phyloP scores from a whole-genome alignment of 257 asterid genomes.

The Linderniella brevidens region DNA sequence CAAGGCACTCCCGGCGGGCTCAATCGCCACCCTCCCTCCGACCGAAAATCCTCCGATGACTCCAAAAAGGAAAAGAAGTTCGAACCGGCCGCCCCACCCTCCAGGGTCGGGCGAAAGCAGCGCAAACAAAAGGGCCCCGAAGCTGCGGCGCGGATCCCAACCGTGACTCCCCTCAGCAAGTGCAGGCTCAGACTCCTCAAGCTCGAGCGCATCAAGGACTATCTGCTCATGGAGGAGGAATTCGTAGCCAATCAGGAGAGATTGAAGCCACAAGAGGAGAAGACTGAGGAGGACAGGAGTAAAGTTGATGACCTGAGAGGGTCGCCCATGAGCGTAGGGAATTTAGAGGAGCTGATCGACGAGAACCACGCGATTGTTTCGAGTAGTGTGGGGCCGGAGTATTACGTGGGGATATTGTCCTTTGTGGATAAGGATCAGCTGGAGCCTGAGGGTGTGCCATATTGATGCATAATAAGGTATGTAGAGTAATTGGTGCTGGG shows the following conservation, averaged over 20 bases:
- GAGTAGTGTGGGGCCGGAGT: constrained; percentile 71
- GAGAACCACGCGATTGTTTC: constrained; percentile 69
- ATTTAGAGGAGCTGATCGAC: constrained; percentile 61
- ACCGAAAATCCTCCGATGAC: constrained; percentile 33
- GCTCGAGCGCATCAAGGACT: constrained; percentile 49
- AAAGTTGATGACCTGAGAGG: constrained; percentile 37
- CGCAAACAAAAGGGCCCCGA: constrained; percentile 56
- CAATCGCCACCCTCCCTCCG: constrained; percentile 41
- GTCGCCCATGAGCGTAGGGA: constrained; percentile 27
- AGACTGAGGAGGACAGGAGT: constrained; percentile 37
- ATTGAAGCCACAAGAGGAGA: constrained; percentile 42
- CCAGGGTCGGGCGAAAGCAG: constrained; percentile 37
- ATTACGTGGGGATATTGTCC: constrained; percentile 57
- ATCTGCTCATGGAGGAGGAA: constrained; percentile 59
- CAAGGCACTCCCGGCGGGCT: constrained; percentile 70
- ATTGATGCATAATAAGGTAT: constrained; percentile 66
- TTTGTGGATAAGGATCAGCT: constrained; percentile 67
- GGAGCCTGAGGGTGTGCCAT: constrained; percentile 73
- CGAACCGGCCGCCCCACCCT: constrained; percentile 49
- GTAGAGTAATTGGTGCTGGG: not conserved
- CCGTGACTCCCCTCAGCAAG: constrained; percentile 29
- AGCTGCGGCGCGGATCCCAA: constrained; percentile 32
- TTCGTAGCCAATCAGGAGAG: constrained; percentile 35
- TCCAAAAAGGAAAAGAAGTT: constrained; percentile 60
- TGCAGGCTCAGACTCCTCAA: constrained; percentile 40